phyloP scores from a whole-genome alignment of 1,139 yeast genomes.

The Pichia sp. region DNA sequence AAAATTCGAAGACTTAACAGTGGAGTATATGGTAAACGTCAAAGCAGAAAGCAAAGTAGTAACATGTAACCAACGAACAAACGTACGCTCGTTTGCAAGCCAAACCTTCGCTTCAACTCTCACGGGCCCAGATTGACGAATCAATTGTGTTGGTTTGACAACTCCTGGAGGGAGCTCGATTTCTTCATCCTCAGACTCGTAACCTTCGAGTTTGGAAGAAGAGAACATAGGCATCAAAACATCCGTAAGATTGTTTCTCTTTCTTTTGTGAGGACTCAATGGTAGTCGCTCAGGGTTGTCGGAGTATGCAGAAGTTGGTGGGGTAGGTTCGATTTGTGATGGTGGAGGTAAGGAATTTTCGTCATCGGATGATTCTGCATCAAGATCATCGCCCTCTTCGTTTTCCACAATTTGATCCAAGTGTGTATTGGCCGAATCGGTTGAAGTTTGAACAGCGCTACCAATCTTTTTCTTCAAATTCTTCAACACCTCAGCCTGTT shows the following conservation, averaged over 20 bases:
- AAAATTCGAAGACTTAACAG: constrained; percentile 64
- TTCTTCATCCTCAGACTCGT: constrained; percentile 88
- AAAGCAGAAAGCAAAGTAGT: constrained; percentile 83
- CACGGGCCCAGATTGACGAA: constrained; percentile 87
- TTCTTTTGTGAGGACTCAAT: constrained; percentile 21
- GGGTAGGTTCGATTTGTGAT: neutral
- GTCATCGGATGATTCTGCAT: constrained; percentile 41
- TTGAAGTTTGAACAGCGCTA: constrained; percentile 24
- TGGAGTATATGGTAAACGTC: constrained; percentile 77
- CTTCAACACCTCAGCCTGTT: constrained; percentile 32
- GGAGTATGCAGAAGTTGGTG: constrained; percentile 10
- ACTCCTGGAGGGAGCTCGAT: constrained; percentile 87
- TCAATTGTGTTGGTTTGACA: constrained; percentile 66
- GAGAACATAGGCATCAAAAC: constrained; percentile 32
- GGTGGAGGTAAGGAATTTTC: constrained; percentile 36
- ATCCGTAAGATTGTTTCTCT: constrained; percentile 20
- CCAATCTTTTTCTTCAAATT: constrained; percentile 31
- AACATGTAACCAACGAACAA: constrained; percentile 91
- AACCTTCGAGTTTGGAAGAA: constrained; percentile 32
- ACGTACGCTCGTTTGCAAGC: constrained; percentile 97
- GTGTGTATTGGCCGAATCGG: constrained; percentile 26
- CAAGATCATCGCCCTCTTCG: constrained; percentile 33
- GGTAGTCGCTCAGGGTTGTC: constrained; percentile 15
- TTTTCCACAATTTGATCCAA: constrained; percentile 29
- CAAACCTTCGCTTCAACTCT: constrained; percentile 97